Percentiles rank a stretch among this genome's conserved stretches.
phyloP scores from a whole-genome alignment of 2,329 filamentous ascomycete species.

The Talaromyces amestolkiae region DNA sequence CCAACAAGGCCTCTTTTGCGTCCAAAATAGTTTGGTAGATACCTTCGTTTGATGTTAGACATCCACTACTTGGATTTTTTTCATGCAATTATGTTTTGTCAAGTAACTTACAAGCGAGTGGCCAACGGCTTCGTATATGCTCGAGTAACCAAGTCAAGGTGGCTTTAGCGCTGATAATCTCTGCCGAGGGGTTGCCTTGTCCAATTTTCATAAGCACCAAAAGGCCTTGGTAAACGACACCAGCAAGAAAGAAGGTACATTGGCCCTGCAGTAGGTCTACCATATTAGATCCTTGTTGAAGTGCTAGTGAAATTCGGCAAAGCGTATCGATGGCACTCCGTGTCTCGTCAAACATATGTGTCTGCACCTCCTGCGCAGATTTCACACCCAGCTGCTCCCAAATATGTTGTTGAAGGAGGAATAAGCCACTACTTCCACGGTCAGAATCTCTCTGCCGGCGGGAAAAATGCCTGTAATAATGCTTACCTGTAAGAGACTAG shows the following conservation, averaged over 20 bases:
- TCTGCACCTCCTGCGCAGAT: slow-evolving; percentile 3
- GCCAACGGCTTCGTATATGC: slow-evolving; percentile 11
- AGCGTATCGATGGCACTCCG: slow-evolving; percentile 13
- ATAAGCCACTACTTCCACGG: not conserved
- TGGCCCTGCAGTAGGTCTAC: slow-evolving; percentile 4
- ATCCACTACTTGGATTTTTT: not conserved
- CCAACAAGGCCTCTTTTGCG: slow-evolving; percentile 7
- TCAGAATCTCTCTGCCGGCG: not conserved
- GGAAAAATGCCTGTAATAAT: not conserved
- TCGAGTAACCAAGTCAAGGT: not conserved
- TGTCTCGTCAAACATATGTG: slow-evolving; percentile 11
- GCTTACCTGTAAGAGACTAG: slow-evolving; percentile 12
- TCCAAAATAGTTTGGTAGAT: slow-evolving; percentile 11
- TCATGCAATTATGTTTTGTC: not conserved
- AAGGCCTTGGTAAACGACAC: slow-evolving; percentile 3
- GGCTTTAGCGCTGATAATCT: not conserved
- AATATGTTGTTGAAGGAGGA: slow-evolving; percentile 12
- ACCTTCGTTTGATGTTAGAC: not conserved
- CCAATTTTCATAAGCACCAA: slow-evolving; percentile 9
- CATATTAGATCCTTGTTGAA: slow-evolving; percentile 7
- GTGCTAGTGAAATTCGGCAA: slow-evolving; percentile 8
- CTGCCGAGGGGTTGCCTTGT: slow-evolving; percentile 10
- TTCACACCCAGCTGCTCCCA: slow-evolving; percentile 3
- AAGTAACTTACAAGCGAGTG: slow-evolving; percentile 7
- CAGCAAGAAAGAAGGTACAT: slow-evolving; percentile 10